Percentiles rank a stretch among this genome's conserved stretches.
Evolutionary conservation across 73 alveolate species (phyloP).

Genomic region (Paramecium sexaurelia): DNA sequence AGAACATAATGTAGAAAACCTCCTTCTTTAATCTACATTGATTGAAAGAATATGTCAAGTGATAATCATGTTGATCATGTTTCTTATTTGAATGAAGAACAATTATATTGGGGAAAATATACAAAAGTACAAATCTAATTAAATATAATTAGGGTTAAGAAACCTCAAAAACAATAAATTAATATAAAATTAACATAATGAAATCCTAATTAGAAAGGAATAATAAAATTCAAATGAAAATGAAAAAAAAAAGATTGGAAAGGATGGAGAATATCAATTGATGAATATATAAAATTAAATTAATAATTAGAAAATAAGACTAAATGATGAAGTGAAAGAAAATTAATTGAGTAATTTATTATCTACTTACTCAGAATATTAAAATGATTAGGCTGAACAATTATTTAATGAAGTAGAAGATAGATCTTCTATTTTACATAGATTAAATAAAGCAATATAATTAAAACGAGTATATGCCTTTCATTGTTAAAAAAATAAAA

Average conservation of each 20-base stretch:
- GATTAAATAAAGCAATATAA: neutral
- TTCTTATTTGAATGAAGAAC: slow-evolving; percentile 37
- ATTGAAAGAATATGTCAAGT: slow-evolving; percentile 44
- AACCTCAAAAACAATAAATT: neutral
- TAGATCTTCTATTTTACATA: neutral
- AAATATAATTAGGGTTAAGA: neutral
- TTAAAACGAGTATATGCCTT: neutral
- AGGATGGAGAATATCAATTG: slow-evolving; percentile 62
- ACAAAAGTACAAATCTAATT: neutral
- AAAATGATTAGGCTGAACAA: slow-evolving; percentile 36
- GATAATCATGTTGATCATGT: slow-evolving; percentile 39
- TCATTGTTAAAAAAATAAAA: neutral
- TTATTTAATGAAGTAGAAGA: slow-evolving; percentile 21
- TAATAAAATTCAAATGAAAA: neutral
- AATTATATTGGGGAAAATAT: slow-evolving; percentile 58
- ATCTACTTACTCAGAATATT: slow-evolving; percentile 22
- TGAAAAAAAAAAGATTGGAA: neutral
- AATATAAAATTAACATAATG: neutral
- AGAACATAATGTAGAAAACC: slow-evolving; percentile 61
- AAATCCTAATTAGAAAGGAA: neutral
- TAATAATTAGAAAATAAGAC: neutral
- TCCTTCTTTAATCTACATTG: slow-evolving; percentile 55
- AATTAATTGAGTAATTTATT: neutral
- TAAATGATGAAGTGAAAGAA: slow-evolving; percentile 38
- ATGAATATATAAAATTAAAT: slow-evolving; percentile 28